Percentiles rank a stretch among this genome's conserved stretches.
Conservation (phyloP, 192 early-diverging fungal genomes). For the Backusella morwellensis region DNA sequence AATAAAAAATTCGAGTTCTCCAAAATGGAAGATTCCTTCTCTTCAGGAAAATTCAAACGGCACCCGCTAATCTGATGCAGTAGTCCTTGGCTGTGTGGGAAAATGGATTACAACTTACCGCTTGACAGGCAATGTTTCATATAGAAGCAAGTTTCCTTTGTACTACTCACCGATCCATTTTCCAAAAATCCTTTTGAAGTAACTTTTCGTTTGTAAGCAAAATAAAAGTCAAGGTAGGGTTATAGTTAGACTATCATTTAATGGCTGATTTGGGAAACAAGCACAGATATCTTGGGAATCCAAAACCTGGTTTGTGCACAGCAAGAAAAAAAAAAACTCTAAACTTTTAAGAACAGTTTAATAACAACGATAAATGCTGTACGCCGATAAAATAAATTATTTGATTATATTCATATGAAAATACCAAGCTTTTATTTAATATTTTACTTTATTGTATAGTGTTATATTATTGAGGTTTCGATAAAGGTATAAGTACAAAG, state of each 20-base stretch:
- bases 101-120: neutral
- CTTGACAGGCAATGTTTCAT: constrained; percentile 4
- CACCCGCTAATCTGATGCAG: neutral
- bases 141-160: neutral
- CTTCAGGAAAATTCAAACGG: neutral
- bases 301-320: neutral
- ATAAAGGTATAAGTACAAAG: neutral
- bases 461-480: neutral
- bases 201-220: neutral
- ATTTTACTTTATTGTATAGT: neutral
- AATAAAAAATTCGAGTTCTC: neutral
- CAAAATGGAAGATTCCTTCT: no score
- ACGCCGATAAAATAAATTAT: neutral
- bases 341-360: neutral
- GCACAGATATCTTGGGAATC: neutral
- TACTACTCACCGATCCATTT: neutral
- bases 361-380: neutral
- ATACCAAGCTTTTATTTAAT: neutral
- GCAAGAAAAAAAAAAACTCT: neutral
- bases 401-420: constrained; percentile 1
- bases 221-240: neutral
- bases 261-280: neutral
- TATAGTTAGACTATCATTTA: neutral
- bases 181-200: neutral
- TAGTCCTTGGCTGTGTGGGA: neutral